Percentiles rank a stretch among this genome's conserved stretches.
phyloP scores from a whole-genome alignment of 1,284 basidiomycete species.

The Mycosarcoma mackinlayi region DNA sequence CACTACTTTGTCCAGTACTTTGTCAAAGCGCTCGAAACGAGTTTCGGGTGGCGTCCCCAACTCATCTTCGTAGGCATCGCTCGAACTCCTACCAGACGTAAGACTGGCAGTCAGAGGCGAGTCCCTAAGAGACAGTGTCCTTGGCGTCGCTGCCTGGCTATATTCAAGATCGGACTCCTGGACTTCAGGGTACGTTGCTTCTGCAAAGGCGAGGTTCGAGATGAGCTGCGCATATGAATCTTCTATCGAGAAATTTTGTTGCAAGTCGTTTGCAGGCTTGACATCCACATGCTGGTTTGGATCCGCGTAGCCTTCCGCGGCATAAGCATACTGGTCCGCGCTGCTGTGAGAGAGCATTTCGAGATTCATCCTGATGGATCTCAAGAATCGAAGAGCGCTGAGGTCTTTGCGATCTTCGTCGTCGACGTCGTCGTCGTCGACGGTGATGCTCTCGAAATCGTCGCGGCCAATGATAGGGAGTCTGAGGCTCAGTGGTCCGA shows the following conservation, averaged over 20 bases:
- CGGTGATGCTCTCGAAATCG: no score
- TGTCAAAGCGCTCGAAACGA: constrained; percentile 18
- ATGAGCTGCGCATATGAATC: constrained; percentile 29
- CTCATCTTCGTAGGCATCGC: constrained; percentile 40
- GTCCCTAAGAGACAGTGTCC: constrained; percentile 9
- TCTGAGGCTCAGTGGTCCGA: background rate
- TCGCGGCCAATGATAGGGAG: background rate
- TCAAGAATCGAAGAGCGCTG: constrained; percentile 13
- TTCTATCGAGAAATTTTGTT: constrained; percentile 5
- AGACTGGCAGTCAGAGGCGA: constrained; percentile 24
- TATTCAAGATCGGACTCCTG: background rate
- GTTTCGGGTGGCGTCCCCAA: constrained; percentile 42
- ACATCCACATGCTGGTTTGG: constrained; percentile 13
- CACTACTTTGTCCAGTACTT: no score
- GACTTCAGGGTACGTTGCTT: background rate
- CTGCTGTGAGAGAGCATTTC: constrained; percentile 19
- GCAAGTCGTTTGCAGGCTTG: constrained; percentile 15
- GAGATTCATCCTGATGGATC: constrained; percentile 36
- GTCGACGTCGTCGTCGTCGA: constrained; percentile 1
- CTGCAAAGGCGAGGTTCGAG: constrained; percentile 22
- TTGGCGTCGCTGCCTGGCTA: background rate
- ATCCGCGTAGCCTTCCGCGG: constrained; percentile 26
- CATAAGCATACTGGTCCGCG: constrained; percentile 29
- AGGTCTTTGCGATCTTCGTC: constrained; percentile 26
- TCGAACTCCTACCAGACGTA: constrained; percentile 26